Conservation (phyloP, 441 rosid species). For the Syzygium syzygioides region DNA sequence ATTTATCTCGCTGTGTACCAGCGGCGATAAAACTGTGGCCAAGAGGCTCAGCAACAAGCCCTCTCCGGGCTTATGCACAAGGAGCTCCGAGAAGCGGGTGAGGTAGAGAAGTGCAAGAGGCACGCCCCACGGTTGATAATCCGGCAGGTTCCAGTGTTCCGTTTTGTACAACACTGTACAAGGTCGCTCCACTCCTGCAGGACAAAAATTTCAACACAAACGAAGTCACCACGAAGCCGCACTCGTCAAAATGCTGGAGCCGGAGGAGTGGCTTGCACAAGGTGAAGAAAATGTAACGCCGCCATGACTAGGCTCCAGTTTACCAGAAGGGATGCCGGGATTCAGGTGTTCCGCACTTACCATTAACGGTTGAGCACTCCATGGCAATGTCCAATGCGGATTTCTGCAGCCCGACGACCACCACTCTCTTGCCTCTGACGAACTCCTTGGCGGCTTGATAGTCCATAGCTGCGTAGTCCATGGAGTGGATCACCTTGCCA, state of each 20-base stretch:
- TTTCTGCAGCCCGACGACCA: constrained; percentile 38
- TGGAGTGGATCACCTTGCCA: constrained; percentile 38
- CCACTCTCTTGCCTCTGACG: constrained; percentile 24
- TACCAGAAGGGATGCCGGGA: neutral
- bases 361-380: constrained; percentile 36
- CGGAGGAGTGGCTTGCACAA: neutral
- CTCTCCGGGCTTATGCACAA: constrained; percentile 8
- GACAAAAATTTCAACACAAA: neutral
- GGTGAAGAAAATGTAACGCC: neutral
- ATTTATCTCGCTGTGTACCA: neutral
- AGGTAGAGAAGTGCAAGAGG: constrained; percentile 21
- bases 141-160: constrained; percentile 32
- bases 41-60: neutral
- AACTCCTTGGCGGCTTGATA: constrained; percentile 15
- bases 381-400: constrained; percentile 39
- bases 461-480: constrained; percentile 33
- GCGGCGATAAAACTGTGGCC: neutral
- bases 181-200: constrained; percentile 23
- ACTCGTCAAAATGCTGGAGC: neutral
- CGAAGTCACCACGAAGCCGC: neutral
- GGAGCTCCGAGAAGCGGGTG: constrained; percentile 24
- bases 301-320: neutral
- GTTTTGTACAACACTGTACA: constrained; percentile 34
- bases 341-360: constrained; percentile 2
- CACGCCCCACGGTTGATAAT: constrained; percentile 24